Evolutionary conservation across 495 filamentous ascomycete species (phyloP).

Genomic region (Cercophora samala): DNA sequence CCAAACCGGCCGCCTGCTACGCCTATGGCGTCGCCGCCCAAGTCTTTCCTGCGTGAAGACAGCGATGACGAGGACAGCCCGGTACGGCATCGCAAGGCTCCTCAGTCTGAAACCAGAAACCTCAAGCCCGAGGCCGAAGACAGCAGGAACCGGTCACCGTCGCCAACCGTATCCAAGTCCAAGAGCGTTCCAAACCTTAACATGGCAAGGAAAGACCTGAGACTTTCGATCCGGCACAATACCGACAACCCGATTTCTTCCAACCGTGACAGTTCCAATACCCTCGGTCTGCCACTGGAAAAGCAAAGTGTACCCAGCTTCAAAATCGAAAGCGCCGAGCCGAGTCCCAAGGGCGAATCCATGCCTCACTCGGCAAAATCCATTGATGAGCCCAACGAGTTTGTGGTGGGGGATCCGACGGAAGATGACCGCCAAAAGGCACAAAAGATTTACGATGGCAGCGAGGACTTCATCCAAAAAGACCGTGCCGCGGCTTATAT

Average conservation of each 20-base stretch:
- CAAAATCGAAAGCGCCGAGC: conserved; percentile 33
- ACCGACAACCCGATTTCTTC: conserved; percentile 18
- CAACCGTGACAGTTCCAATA: conserved; percentile 27
- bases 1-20: conserved; percentile 22
- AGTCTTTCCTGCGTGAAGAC: conserved; percentile 38
- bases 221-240: conserved; percentile 19
- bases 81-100: conserved; percentile 20
- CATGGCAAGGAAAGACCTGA: conserved; percentile 19
- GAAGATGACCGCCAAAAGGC: conserved; percentile 71
- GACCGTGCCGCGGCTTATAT: conserved; percentile 84
- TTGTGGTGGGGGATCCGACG: conserved; percentile 48
- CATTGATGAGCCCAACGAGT: conserved; percentile 47
- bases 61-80: conserved; percentile 41
- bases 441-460: conserved; percentile 78
- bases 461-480: conserved; percentile 72
- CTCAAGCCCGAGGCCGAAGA: conserved; percentile 27
- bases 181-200: conserved; percentile 36
- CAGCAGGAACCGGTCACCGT: conserved; percentile 26
- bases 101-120: conserved; percentile 15
- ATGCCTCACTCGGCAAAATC: conserved; percentile 35
- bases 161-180: conserved; percentile 34
- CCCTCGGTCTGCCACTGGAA: conserved; percentile 44
- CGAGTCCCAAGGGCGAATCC: conserved; percentile 25
- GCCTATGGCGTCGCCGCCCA: conserved; percentile 25
- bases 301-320: conserved; percentile 45